Conservation (phyloP, 306 rosid genomes). For the Malus sieversii region DNA sequence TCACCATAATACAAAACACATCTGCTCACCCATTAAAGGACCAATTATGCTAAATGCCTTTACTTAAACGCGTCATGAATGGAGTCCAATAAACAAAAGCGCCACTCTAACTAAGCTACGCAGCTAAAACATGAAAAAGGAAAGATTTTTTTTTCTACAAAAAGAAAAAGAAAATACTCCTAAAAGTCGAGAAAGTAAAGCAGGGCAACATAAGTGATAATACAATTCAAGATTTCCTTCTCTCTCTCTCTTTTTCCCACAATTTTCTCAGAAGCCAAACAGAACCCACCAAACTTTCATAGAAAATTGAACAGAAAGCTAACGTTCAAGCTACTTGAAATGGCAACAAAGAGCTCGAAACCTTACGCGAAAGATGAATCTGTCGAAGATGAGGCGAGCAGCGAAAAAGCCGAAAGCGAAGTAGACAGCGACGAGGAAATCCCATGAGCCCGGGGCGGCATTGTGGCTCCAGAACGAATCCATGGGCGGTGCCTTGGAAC, state of each 20-base stretch:
- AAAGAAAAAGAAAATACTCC: background rate
- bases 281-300: background rate
- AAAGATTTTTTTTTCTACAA: background rate
- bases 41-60: background rate
- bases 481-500: slow-evolving; percentile 28
- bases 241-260: too few species aligned
- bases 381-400: slow-evolving; percentile 62
- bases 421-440: slow-evolving; percentile 55
- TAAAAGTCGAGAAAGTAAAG: background rate
- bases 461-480: slow-evolving; percentile 44
- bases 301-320: background rate
- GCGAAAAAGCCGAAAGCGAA: slow-evolving; percentile 43
- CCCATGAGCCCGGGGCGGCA: slow-evolving; percentile 35
- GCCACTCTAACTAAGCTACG: background rate
- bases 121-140: background rate
- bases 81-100: background rate
- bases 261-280: slow-evolving; percentile 1
- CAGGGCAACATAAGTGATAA: background rate
- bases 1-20: background rate
- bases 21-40: background rate
- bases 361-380: slow-evolving; percentile 69
- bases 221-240: background rate
- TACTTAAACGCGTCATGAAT: background rate
- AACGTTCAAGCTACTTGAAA: background rate
- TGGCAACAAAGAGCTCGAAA: background rate